These are phyloP conservation scores for Albizia julibrissin DNA, from an alignment of 306 rosid species.

Conservation along the genomic window DNA sequence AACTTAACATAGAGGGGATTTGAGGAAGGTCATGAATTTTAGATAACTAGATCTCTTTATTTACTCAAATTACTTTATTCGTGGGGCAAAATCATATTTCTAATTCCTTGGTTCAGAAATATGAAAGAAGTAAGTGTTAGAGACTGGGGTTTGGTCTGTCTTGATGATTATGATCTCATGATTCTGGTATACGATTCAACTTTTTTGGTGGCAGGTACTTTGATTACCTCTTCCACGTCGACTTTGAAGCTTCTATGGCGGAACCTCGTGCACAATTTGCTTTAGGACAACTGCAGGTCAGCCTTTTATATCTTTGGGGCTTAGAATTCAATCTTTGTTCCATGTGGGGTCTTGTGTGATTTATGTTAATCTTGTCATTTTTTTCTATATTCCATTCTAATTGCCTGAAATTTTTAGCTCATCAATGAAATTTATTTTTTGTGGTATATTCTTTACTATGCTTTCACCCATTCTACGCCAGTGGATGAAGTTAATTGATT, in stretches of 20 bases:
- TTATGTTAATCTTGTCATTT: background rate
- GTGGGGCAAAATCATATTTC: background rate
- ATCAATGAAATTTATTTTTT: background rate
- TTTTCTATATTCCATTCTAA: background rate
- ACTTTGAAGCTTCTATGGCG: slow-evolving; percentile 92
- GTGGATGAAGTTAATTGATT: background rate
- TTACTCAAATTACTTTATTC: slow-evolving; percentile 6
- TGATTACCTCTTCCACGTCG: slow-evolving; percentile 86
- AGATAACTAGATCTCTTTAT: slow-evolving; percentile 19
- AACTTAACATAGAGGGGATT: slow-evolving; percentile 14
- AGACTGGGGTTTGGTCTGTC: background rate
- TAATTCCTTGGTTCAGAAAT: slow-evolving; percentile 10
- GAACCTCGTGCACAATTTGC: slow-evolving; percentile 86
- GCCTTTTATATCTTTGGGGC: slow-evolving; percentile 2
- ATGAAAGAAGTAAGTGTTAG: background rate
- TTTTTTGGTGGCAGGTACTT: slow-evolving; percentile 64
- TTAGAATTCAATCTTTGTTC: background rate
- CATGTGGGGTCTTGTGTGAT: background rate
- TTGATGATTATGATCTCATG: slow-evolving; percentile 1
- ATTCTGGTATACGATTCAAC: background rate
- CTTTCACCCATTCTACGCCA: background rate
- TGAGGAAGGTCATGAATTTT: slow-evolving; percentile 3
- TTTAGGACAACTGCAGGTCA: slow-evolving; percentile 81
- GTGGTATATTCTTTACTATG: background rate
- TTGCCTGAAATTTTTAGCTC: background rate